Percentiles rank a stretch among this genome's conserved stretches.
Evolutionary conservation across 441 rosid species (phyloP).

Genomic region (Pelargonium myrrhifolium): DNA sequence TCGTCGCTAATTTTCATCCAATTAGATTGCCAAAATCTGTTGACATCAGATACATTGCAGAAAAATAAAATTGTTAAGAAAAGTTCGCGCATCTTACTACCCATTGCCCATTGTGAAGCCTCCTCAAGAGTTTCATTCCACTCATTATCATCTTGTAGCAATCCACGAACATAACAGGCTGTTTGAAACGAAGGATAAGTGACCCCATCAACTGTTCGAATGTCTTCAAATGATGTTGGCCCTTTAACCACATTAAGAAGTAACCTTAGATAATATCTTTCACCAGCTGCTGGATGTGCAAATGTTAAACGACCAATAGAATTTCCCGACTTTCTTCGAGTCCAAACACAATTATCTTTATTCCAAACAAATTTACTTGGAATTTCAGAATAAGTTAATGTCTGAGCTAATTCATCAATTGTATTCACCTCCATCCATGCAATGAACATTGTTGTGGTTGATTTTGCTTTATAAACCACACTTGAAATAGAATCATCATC

Average conservation of each 20-base stretch:
- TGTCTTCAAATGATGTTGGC: slow-evolving; percentile 1
- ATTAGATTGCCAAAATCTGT: background rate
- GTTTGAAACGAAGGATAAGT: background rate
- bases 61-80: background rate
- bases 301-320: background rate
- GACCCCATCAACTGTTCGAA: slow-evolving; percentile 6
- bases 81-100: background rate
- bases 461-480: background rate
- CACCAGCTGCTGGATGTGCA: background rate
- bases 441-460: background rate
- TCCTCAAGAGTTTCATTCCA: slow-evolving; percentile 7
- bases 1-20: background rate
- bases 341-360: background rate
- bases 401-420: background rate
- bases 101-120: background rate
- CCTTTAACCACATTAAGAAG: background rate
- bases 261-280: background rate
- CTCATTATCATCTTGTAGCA: slow-evolving; percentile 12
- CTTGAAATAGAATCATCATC: background rate
- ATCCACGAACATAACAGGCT: slow-evolving; percentile 3
- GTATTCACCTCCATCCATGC: background rate
- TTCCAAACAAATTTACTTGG: slow-evolving; percentile 1
- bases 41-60: background rate
- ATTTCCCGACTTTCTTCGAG: background rate
- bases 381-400: slow-evolving; percentile 8